Base-by-base conservation (phyloP, 2,329 filamentous ascomycete genomes). In the Helotiales sp. region DNA sequence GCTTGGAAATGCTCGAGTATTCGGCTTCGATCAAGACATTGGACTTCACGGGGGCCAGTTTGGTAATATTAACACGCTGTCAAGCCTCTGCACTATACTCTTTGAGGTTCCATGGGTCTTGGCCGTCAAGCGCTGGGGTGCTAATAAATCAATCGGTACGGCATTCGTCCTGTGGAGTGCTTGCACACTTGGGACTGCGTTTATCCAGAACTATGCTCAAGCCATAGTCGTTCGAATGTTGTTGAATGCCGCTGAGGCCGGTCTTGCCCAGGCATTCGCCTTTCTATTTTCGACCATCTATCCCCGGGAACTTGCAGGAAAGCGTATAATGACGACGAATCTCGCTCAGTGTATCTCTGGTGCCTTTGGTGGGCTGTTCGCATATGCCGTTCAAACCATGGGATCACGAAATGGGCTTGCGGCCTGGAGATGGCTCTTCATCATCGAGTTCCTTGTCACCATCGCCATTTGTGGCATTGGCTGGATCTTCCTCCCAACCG, bases 311-410 rank as follows among this genome's bases (percentile, higher is more conserved):
- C 33, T 57, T 10, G 61, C 65, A 22, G 67, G 56, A 10, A 71
- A 71, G 57, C 65, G 70, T 17, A 67, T 69, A 10, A 64, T 63
- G 38, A 63, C 64, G 34, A 63, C 66, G 7, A 68, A 70, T 47
- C 61, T 62, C 31, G 63, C 61, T 6, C 66, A 40, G 55, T 60
- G 22, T 54, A 67, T 78, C 36, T 70, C 76, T 1, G 77, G 75
- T 1, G 74, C 76, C 24, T 82, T 83, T 63, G 79, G 79, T 2
- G 81, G 80, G 2, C 75, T 79, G 5, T 77, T 76, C 66, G 84
- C 83, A 1, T 84, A 80, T 54, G 80, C 75, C 5, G 63, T 77
- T n/a, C 59, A 73, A 8, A 70, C 76, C 24, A 67, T 66, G 30
- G 70, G 70, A 2, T 64, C 64, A 15, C 67, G 68, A 49, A 64